Conservation (phyloP, 2,329 filamentous ascomycete genomes). For the Lizonia empirigonia region DNA sequence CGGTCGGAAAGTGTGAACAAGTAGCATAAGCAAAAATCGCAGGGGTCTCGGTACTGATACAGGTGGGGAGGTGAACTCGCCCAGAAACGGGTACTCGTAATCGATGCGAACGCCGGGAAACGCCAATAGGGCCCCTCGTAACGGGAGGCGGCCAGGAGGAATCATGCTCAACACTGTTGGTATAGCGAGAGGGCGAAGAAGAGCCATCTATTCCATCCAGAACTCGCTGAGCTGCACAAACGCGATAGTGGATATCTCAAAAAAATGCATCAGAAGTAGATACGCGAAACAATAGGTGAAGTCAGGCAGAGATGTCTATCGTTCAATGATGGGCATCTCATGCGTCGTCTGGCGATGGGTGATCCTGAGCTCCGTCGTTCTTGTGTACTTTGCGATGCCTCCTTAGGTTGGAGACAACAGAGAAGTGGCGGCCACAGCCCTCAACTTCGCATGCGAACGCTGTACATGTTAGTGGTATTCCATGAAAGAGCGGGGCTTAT, state of each 20-base stretch:
- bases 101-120: slow-evolving; percentile 29
- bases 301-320: slow-evolving; percentile 30
- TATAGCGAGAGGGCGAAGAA: slow-evolving; percentile 42
- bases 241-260: slow-evolving; percentile 48
- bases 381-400: slow-evolving; percentile 97
- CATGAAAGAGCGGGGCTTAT: neutral
- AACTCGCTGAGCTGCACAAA: slow-evolving; percentile 34
- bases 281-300: slow-evolving; percentile 24
- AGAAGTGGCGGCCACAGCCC: slow-evolving; percentile 94
- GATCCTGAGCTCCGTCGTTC: slow-evolving; percentile 61
- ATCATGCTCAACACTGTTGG: slow-evolving; percentile 10
- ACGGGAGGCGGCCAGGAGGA: slow-evolving; percentile 5
- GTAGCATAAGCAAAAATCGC: slow-evolving; percentile 11
- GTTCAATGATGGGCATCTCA: slow-evolving; percentile 36
- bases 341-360: slow-evolving; percentile 56
- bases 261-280: slow-evolving; percentile 31
- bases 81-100: slow-evolving; percentile 34
- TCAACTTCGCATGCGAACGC: slow-evolving; percentile 94
- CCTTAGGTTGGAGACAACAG: slow-evolving; percentile 92
- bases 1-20: slow-evolving; percentile 18
- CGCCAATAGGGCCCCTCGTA: slow-evolving; percentile 24
- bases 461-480: slow-evolving; percentile 48
- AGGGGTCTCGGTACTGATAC: slow-evolving; percentile 39
- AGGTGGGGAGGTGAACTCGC: slow-evolving; percentile 33
- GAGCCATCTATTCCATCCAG: slow-evolving; percentile 36